phyloP scores from a whole-genome alignment of 116 monocot species.

The Iris pallida region DNA sequence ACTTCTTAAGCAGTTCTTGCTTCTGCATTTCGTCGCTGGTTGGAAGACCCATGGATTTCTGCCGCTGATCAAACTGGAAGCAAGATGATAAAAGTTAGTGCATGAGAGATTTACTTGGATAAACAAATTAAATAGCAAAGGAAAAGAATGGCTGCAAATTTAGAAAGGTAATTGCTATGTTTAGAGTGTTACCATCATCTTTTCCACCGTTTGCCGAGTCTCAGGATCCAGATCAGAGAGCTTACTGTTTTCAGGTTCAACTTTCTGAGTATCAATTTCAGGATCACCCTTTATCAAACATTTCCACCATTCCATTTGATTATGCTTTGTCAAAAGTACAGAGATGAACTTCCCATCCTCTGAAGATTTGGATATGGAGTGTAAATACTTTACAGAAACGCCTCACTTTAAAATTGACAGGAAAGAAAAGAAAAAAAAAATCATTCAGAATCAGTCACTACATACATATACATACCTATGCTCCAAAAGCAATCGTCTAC shows the following conservation, averaged over 20 bases:
- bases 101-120: background rate
- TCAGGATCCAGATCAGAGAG: constrained; percentile 94
- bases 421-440: too few relatives aligned
- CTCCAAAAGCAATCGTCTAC: constrained; percentile 97
- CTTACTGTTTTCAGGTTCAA: constrained; percentile 94
- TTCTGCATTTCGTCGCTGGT: constrained; percentile 91
- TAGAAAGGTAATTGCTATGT: background rate
- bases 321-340: constrained; percentile 85
- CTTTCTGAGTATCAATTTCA: constrained; percentile 90
- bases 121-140: background rate
- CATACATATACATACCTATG: constrained; percentile 47
- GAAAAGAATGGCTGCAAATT: background rate
- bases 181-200: constrained; percentile 80
- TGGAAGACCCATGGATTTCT: constrained; percentile 90
- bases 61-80: constrained; percentile 85
- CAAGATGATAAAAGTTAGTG: background rate
- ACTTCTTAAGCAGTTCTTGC: constrained; percentile 93
- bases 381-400: background rate
- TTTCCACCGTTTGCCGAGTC: constrained; percentile 93
- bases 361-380: constrained; percentile 12
- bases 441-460: background rate
- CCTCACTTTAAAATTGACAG: background rate
- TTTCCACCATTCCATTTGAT: constrained; percentile 99
- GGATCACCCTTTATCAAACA: constrained; percentile 72
- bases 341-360: constrained; percentile 82